Percentiles rank a stretch among this genome's conserved stretches.
phyloP scores from a whole-genome alignment of 768 basidiomycete genomes.

The Leccinum arenicola region DNA sequence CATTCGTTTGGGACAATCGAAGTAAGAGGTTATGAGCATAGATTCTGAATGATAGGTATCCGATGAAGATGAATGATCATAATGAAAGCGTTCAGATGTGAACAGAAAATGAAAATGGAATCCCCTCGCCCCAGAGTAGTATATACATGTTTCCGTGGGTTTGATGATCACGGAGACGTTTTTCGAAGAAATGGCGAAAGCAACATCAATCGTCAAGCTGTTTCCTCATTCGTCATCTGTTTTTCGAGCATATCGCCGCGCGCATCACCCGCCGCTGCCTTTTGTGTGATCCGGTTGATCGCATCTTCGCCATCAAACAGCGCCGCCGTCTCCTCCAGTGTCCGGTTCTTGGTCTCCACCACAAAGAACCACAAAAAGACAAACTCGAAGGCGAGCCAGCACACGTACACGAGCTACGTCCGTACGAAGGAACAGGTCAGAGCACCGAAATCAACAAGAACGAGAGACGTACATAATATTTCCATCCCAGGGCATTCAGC shows the following conservation, averaged over 20 bases:
- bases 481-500: conserved; percentile 49
- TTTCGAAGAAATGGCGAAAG: too few relatives aligned
- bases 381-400: conserved; percentile 17
- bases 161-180: too few relatives aligned
- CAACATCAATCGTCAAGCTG: neutral
- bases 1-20: too few relatives aligned
- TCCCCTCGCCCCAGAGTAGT: too few relatives aligned
- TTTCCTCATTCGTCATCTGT: neutral
- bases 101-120: too few relatives aligned
- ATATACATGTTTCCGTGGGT: too few relatives aligned
- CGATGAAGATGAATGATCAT: too few relatives aligned
- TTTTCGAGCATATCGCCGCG: conserved; percentile 9
- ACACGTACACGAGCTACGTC: conserved; percentile 20
- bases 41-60: too few relatives aligned
- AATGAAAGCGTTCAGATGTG: too few relatives aligned
- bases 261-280: neutral
- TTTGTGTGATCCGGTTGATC: conserved; percentile 16
- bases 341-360: conserved; percentile 35
- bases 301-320: conserved; percentile 63
- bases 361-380: conserved; percentile 13
- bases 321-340: conserved; percentile 71
- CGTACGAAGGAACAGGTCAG: neutral
- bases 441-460: neutral
- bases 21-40: too few relatives aligned
- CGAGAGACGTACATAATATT: conserved; percentile 35